Conservation (phyloP, 1,284 basidiomycete genomes). For the Boletellus deceptivus region DNA sequence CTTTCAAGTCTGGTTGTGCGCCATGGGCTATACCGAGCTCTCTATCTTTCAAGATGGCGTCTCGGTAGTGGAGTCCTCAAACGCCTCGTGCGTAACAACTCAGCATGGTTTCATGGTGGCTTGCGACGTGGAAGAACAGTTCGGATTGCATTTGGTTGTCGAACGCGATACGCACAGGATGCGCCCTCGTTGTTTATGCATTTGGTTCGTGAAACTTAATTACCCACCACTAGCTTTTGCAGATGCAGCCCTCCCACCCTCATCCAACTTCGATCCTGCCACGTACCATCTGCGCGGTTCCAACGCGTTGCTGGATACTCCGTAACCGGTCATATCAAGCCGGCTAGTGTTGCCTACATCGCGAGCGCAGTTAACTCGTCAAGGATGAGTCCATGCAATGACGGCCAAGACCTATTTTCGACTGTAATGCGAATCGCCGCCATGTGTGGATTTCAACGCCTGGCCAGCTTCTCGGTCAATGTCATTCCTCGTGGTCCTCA, state of each 20-base stretch:
- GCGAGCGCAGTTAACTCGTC: constrained; percentile 1
- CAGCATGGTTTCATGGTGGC: constrained; percentile 36
- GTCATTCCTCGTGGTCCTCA: constrained; percentile 4
- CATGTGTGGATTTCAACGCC: constrained; percentile 13
- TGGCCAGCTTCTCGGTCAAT: constrained; percentile 19
- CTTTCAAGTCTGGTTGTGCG: constrained; percentile 32
- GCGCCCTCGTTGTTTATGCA: constrained; percentile 10
- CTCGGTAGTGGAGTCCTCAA: constrained; percentile 24
- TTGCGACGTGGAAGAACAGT: constrained; percentile 23
- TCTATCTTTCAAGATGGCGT: constrained; percentile 5
- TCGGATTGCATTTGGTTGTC: constrained; percentile 19
- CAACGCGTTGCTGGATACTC: constrained; percentile 8
- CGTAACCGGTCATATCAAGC: constrained; percentile 18
- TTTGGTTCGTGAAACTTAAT: constrained; percentile 14
- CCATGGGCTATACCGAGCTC: constrained; percentile 26
- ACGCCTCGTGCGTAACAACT: constrained; percentile 25
- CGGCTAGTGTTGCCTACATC: constrained; percentile 4
- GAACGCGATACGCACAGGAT: constrained; percentile 35
- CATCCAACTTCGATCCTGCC: constrained; percentile 19
- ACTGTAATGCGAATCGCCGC: constrained; percentile 9
- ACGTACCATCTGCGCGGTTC: constrained; percentile 19
- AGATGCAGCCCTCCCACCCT: constrained; percentile 26
- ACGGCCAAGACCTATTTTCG: constrained; percentile 29
- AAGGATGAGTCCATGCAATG: constrained; percentile 2
- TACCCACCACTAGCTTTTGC: constrained; percentile 15